Evolutionary conservation across 192 early-diverging fungal species (phyloP).

Genomic region (Fimicolochytrium jonesii): DNA sequence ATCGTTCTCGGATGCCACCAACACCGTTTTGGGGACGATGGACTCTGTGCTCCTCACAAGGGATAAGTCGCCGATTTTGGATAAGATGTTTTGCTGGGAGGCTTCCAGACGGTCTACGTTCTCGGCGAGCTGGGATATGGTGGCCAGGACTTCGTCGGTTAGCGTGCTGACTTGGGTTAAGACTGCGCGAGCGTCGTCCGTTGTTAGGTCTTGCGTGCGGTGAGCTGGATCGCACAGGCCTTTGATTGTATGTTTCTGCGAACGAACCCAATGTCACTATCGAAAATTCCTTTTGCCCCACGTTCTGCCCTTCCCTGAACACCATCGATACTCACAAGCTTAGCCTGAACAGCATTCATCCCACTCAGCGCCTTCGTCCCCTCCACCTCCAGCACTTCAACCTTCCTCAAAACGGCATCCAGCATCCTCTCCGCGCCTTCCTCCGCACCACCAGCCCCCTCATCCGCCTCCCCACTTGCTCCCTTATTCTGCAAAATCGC

Average conservation of each 20-base stretch:
- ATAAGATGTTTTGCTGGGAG: slow-evolving; percentile 10
- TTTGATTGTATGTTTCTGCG: slow-evolving; percentile 8
- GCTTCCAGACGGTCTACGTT: slow-evolving; percentile 13
- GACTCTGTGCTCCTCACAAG: not conserved
- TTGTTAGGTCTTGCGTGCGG: not conserved
- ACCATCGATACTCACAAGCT: slow-evolving; percentile 1
- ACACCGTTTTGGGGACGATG: not conserved
- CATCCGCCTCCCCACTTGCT: not conserved
- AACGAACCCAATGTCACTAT: slow-evolving; percentile 4
- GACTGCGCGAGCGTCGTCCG: not conserved
- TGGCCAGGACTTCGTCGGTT: slow-evolving; percentile 18
- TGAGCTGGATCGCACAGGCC: slow-evolving; percentile 3
- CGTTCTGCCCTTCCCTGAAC: not conserved
- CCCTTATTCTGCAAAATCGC: too few relatives aligned
- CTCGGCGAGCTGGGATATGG: not conserved
- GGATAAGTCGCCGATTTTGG: not conserved
- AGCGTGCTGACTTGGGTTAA: slow-evolving; percentile 6
- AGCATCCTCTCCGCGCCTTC: not conserved
- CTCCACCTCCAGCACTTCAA: not conserved
- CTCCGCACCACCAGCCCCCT: not conserved
- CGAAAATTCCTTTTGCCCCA: not conserved
- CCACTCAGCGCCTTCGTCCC: not conserved
- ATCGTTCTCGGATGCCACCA: not conserved
- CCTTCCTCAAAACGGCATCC: not conserved
- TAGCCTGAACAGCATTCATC: not conserved